Percentiles rank a stretch among this genome's conserved stretches.
Conservation (phyloP, 305 asterid species). For the Withania somnifera region DNA sequence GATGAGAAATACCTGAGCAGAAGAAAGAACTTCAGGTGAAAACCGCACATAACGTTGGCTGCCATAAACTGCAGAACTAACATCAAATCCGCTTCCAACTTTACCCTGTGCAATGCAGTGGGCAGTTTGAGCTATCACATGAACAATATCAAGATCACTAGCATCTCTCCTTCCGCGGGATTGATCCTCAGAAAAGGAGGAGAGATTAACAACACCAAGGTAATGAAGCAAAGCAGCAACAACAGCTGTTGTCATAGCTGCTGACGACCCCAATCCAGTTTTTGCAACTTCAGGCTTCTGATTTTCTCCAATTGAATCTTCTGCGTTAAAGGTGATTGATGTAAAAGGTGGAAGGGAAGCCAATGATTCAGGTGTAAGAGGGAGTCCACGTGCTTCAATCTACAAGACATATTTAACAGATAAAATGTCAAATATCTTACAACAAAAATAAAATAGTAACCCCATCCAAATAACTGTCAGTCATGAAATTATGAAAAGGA, state of each 20-base stretch:
- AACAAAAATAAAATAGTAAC: neutral
- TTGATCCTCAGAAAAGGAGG: slow-evolving; percentile 25
- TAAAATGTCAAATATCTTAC: neutral
- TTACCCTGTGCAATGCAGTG: slow-evolving; percentile 98
- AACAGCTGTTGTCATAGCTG: slow-evolving; percentile 98
- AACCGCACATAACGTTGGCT: slow-evolving; percentile 88
- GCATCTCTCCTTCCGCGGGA: slow-evolving; percentile 19
- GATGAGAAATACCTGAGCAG: slow-evolving; percentile 58
- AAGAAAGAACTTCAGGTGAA: slow-evolving; percentile 75
- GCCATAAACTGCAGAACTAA: slow-evolving; percentile 94
- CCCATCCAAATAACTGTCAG: too few species aligned
- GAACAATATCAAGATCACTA: slow-evolving; percentile 58
- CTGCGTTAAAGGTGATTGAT: slow-evolving; percentile 69
- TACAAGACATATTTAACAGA: slow-evolving; percentile 13
- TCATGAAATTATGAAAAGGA: neutral
- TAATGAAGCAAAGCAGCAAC: slow-evolving; percentile 82
- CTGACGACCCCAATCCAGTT: slow-evolving; percentile 97
- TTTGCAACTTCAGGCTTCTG: slow-evolving; percentile 94
- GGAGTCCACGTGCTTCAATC: slow-evolving; percentile 88
- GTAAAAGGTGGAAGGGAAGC: slow-evolving; percentile 85
- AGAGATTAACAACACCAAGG: slow-evolving; percentile 70
- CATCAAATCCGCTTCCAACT: slow-evolving; percentile 96
- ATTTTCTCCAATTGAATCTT: slow-evolving; percentile 49
- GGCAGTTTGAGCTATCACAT: slow-evolving; percentile 86
- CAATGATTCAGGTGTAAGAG: slow-evolving; percentile 76